Percentiles rank a stretch among this genome's conserved stretches.
phyloP scores from a whole-genome alignment of 2,329 filamentous ascomycete genomes.

The Ceratocystis albifundus region DNA sequence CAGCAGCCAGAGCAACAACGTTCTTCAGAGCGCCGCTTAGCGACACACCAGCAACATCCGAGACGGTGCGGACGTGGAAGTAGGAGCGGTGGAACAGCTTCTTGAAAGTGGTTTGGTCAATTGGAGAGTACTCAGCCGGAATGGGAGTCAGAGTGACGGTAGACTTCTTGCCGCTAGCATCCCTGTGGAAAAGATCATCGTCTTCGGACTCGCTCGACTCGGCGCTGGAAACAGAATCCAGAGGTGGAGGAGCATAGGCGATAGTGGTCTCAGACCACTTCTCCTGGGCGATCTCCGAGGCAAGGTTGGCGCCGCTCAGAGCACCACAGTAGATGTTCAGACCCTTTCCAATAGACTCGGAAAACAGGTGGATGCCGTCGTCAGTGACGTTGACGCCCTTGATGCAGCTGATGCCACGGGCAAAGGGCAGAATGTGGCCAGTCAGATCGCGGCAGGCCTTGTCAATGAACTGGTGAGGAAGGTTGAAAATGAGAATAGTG shows the following conservation, averaged over 20 bases:
- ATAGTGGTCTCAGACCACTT: constrained; percentile 97
- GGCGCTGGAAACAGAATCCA: constrained; percentile 68
- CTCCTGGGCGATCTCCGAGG: constrained; percentile 84
- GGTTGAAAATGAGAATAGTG: constrained; percentile 88
- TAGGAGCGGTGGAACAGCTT: constrained; percentile 89
- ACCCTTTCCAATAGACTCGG: constrained; percentile 82
- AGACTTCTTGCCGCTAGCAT: constrained; percentile 54
- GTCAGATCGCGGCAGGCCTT: constrained; percentile 73
- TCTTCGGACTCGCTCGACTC: constrained; percentile 36
- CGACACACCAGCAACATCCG: constrained; percentile 92
- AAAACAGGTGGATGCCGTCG: constrained; percentile 78
- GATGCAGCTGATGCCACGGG: constrained; percentile 91
- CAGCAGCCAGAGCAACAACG: constrained; percentile 84
- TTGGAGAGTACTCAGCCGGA: constrained; percentile 69
- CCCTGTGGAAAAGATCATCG: constrained; percentile 52
- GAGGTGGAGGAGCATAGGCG: constrained; percentile 81
- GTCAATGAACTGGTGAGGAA: constrained; percentile 90
- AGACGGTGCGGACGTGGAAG: constrained; percentile 91
- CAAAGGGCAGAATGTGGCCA: constrained; percentile 82
- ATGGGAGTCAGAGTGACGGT: constrained; percentile 62
- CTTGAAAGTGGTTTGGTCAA: constrained; percentile 75
- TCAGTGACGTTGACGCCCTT: constrained; percentile 93
- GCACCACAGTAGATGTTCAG: constrained; percentile 95
- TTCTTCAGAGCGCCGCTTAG: constrained; percentile 94
- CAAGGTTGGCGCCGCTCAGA: constrained; percentile 91